phyloP scores from a whole-genome alignment of 169 alveolate species.

The Besnoitia besnoiti region DNA sequence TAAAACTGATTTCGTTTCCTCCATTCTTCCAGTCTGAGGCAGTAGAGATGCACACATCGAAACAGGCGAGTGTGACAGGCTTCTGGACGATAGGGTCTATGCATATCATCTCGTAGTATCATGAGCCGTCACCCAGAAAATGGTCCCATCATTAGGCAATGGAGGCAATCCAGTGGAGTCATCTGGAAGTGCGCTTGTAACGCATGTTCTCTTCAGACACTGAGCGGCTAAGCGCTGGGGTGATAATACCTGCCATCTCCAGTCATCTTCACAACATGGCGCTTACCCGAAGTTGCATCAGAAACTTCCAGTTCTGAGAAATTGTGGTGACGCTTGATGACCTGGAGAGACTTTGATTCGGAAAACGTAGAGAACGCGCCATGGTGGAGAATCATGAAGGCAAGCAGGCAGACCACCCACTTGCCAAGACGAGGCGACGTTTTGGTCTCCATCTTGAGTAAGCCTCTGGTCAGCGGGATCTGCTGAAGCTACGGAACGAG shows the following conservation, averaged over 20 bases:
- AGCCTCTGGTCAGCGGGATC: background rate
- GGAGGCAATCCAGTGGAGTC: too few relatives aligned
- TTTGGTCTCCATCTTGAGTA: background rate
- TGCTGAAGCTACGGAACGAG: background rate
- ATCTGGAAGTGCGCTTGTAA: too few relatives aligned
- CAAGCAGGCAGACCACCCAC: background rate
- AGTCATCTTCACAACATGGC: too few relatives aligned
- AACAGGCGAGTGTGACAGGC: too few relatives aligned
- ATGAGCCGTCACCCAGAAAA: too few relatives aligned
- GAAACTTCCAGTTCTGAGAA: background rate
- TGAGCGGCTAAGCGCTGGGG: too few relatives aligned
- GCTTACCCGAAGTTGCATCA: background rate
- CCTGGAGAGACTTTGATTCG: background rate
- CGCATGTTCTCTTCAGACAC: too few relatives aligned
- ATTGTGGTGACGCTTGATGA: background rate
- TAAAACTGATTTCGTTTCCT: conserved; percentile 27
- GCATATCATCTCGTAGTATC: too few relatives aligned
- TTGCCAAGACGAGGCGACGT: background rate
- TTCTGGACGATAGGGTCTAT: too few relatives aligned
- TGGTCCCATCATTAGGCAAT: too few relatives aligned
- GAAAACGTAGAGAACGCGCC: background rate
- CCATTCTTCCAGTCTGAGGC: background rate
- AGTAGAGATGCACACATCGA: too few relatives aligned
- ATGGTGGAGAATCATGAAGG: background rate
- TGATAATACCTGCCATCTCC: too few relatives aligned